Evolutionary conservation across 495 filamentous ascomycete genomes (phyloP), one percentile per base, ranked within the genome.

Genomic region (Penicillium herquei): DNA sequence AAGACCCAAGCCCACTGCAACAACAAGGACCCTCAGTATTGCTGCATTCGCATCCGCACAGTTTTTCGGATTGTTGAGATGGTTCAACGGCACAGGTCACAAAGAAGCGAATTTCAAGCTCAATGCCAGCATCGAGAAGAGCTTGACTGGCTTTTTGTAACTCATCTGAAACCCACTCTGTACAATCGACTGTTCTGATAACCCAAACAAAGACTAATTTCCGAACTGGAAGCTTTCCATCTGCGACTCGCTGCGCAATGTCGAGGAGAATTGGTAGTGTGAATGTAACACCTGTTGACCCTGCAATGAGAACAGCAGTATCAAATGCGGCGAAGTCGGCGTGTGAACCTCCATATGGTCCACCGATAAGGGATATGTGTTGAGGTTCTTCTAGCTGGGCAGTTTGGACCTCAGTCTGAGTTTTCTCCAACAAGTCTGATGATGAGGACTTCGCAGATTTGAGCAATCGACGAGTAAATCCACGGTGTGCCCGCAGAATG

Each of bases 261-360:
- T 59, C 52, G 0, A 46, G 48, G 5, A 55, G 48, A 9, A 59
- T 39, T 8, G 52, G 37, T n/a, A 59, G 2, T n/a, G 47, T 55
- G 40, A 55, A 59, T 35, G 52, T 55, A 1, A 47, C 34, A 17
- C 52, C 52, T 0, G 42, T 51, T 3, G 41, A 26, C 6, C 47
- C 52, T 5, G 47, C 34, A 14, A 59, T 31, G 12, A 59, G 52
- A 3, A 59, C 3, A 6, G 54, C 57, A 18, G 39, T 59, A 16
- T 59, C 47, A 32, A 59, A 55, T 3, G 55, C 41, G 6, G 37
- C 48, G 14, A 58, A 53, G 14, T 58, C 55, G n/a, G 55, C 32
- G 16, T 49, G 55, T 0, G 50, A 52, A 12, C 40, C 42, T 9
- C 52, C 52, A 10, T 55, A 55, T 3, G 57, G 57, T 3, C 57